A percentile compares a stretch with the other conserved stretches of the same genome.
phyloP scores from a whole-genome alignment of 2,329 filamentous ascomycete genomes.

The Orbilia oligospora region DNA sequence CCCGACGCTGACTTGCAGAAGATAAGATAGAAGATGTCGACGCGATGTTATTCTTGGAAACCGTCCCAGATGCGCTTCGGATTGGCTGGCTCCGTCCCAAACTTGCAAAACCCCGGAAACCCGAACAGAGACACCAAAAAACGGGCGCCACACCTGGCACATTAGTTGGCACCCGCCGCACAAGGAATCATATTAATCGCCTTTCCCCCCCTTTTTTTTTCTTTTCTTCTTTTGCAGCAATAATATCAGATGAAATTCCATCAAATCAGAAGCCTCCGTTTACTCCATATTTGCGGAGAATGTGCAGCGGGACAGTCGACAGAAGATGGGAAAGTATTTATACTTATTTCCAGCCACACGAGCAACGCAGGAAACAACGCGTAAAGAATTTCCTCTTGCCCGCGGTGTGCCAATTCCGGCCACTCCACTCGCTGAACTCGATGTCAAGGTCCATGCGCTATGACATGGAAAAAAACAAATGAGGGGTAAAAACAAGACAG shows the following conservation, averaged over 20 bases:
- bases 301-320: no score
- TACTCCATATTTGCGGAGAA: slow-evolving; percentile 31
- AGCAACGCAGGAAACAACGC: slow-evolving; percentile 57
- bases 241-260: slow-evolving; percentile 25
- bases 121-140: neutral
- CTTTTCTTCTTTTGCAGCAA: neutral
- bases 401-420: slow-evolving; percentile 41
- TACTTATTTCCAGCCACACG: slow-evolving; percentile 40
- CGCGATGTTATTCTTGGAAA: slow-evolving; percentile 22
- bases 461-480: slow-evolving; percentile 36
- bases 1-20: neutral
- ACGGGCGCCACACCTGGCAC: slow-evolving; percentile 7
- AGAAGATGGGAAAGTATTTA: neutral
- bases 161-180: slow-evolving; percentile 8
- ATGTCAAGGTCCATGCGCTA: slow-evolving; percentile 31
- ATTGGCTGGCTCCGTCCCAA: slow-evolving; percentile 42
- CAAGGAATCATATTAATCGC: neutral
- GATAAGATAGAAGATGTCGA: neutral
- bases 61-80: slow-evolving; percentile 12
- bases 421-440: neutral
- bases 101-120: neutral
- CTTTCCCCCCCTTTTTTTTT: no score
- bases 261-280: slow-evolving; percentile 22
- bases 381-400: neutral
- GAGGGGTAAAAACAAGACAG: neutral